Conservation (phyloP, 768 basidiomycete species). For the Naganishia kalamii region DNA sequence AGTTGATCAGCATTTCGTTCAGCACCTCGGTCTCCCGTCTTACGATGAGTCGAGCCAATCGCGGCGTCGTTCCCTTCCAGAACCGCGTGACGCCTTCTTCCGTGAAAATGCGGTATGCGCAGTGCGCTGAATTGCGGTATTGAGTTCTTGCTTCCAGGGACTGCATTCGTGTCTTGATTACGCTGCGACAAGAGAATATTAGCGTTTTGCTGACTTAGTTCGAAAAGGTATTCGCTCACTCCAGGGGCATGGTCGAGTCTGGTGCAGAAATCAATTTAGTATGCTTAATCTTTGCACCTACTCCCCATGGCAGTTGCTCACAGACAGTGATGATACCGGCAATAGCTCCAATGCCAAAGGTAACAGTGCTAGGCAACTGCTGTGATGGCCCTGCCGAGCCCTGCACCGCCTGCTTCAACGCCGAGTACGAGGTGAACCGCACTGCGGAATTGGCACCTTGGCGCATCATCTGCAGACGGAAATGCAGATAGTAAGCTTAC, state of each 20-base stretch:
- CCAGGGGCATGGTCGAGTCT: conserved; percentile 48
- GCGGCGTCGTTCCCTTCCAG: conserved; percentile 94
- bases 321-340: conserved; percentile 95
- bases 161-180: conserved; percentile 98
- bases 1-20: background rate
- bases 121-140: conserved; percentile 92
- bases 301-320: conserved; percentile 39
- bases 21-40: conserved; percentile 20
- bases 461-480: conserved; percentile 69
- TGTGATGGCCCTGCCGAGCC: conserved; percentile 76
- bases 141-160: conserved; percentile 71
- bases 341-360: conserved; percentile 87
- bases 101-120: conserved; percentile 84
- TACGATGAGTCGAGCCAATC: conserved; percentile 69
- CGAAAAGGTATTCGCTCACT: conserved; percentile 34
- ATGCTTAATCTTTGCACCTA: background rate
- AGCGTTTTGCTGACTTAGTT: background rate
- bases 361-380: conserved; percentile 74
- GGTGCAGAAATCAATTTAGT: conserved; percentile 45
- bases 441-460: conserved; percentile 98
- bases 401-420: conserved; percentile 86
- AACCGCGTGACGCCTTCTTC: conserved; percentile 89
- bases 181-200: conserved; percentile 52
- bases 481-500: background rate
- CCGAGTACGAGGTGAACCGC: conserved; percentile 89